Base-by-base conservation (phyloP, 2,329 filamentous ascomycete genomes). In the Alternaria sp. region DNA sequence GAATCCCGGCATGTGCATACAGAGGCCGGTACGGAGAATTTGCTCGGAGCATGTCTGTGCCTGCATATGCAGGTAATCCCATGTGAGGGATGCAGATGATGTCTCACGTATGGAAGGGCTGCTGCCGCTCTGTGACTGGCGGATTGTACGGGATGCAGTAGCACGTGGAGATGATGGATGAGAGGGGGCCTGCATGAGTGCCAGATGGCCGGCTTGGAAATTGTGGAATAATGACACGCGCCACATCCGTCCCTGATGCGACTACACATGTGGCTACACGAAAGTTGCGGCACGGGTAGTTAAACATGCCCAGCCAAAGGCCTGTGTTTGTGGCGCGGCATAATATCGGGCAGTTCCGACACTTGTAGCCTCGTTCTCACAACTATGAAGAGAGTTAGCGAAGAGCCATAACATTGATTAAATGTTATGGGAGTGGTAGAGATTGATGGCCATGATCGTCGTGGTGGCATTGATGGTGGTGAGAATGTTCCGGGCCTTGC, bases 11-110 rank as follows among this genome's bases (percentile, higher is more conserved):
- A 52, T 24, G 42, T 54, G 33, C 28, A 51, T 52, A 26, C 23
- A 41, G 36, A 21, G 36, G 40, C 40, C 53, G 40, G n/a, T 51
- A 56, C 56, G 56, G 56, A 59, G 52, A 51, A 56, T 56, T 56
- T 34, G 39, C 14, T 40, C n/a, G n/a, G 36, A 26, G 13, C 37
- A 37, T 36, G 40, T 36, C 34, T 44, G 46, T 33, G 24, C 40
- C 8, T 40, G 33, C 11, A 45, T 50, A 24, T 31, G 31, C 26
- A 44, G 51, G 31, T 34, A 51, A 55, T 54, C 51, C 55, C 51
- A 36, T 29, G 54, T 51, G 41, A 46, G 48, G 33, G 29, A 23
- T 10, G n/a, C n/a, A 40, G 5, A 10, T 45, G 56, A 39, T 42
- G 51, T 58, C 55, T 54, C 51, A 58, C 13, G 37, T 49, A 9